phyloP scores from a whole-genome alignment of 768 basidiomycete species.

The Psilocybe azurescens region DNA sequence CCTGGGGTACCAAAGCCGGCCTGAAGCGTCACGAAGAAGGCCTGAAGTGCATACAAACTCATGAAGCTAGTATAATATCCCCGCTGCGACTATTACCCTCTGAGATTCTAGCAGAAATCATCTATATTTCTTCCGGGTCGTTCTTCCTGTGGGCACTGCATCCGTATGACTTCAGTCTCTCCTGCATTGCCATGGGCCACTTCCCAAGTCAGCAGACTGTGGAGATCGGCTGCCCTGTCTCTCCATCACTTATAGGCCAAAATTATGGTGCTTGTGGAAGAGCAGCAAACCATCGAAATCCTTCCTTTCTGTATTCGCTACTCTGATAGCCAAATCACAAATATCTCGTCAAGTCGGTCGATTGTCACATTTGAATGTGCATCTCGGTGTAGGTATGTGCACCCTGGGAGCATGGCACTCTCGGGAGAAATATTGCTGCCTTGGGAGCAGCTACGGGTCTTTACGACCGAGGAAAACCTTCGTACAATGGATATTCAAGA shows the following conservation, averaged over 20 bases:
- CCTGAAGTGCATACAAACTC: constrained; percentile 7
- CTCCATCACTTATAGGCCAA: constrained; percentile 19
- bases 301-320: constrained; percentile 10
- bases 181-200: constrained; percentile 9
- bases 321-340: constrained; percentile 8
- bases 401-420: too few species aligned
- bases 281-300: constrained; percentile 9
- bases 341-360: too few species aligned
- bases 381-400: too few species aligned
- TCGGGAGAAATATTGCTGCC: too few species aligned
- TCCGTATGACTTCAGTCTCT: constrained; percentile 4
- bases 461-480: too few species aligned
- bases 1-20: neutral
- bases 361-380: too few species aligned
- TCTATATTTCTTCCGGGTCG: constrained; percentile 6
- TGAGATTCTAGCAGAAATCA: constrained; percentile 15
- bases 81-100: constrained; percentile 11
- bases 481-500: too few species aligned
- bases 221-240: constrained; percentile 14
- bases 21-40: constrained; percentile 10
- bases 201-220: constrained; percentile 17
- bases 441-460: too few species aligned
- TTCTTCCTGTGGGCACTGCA: constrained; percentile 4
- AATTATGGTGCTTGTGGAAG: constrained; percentile 9
- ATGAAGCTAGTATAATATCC: constrained; percentile 10